Evolutionary conservation across 495 filamentous ascomycete species (phyloP), one percentile per base, ranked within the genome.

Genomic region (Cetradonia linearis): DNA sequence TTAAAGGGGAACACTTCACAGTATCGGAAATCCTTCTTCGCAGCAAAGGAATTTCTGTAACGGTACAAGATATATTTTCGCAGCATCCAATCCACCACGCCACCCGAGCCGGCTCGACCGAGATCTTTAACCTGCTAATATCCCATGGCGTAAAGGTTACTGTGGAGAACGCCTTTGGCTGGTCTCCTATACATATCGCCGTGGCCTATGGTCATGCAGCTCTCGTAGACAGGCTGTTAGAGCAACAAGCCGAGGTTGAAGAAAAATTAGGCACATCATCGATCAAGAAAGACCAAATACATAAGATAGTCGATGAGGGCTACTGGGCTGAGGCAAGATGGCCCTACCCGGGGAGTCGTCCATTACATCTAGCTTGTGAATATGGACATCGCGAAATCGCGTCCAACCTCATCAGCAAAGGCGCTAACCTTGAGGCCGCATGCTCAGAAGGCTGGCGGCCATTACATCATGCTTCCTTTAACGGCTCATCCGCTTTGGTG

Each of bases 321-420:
- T 68, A 67, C 53, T 65, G 66, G 64, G 66, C 66, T 6, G 68
- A 70, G 46, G 63, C 67, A 30, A 57, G 60, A 11, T 68, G 68
- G 66, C 68, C 65, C 16, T 64, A 67, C 48, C 46, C 66, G 6
- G 66, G 66, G 25, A 61, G 64, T 49, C 62, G 67, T 25, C 64
- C 66, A 2, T 48, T 68, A 27, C 66, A 70, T 44, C 57, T 70
- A 5, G 66, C 68, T 20, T 50, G 62, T n/a, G 68, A 70, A 44
- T 70, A 59, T 33, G 62, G 62, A 1, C 59, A 65, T 18, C 62
- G 63, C 23, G 63, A 68, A 2, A 59, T 67, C 28, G 65, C 66
- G 23, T 56, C 52, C 30, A 57, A 65, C 33, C 62, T 70, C 25
- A 68, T 70, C 34, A 56, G 59, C 5, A 59, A 61, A 36, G 62